Percentiles rank a stretch among this genome's conserved stretches.
These are phyloP conservation scores for Helenozyma rhizophorensis DNA, from an alignment of 805 yeast species.

Conservation along the genomic window DNA sequence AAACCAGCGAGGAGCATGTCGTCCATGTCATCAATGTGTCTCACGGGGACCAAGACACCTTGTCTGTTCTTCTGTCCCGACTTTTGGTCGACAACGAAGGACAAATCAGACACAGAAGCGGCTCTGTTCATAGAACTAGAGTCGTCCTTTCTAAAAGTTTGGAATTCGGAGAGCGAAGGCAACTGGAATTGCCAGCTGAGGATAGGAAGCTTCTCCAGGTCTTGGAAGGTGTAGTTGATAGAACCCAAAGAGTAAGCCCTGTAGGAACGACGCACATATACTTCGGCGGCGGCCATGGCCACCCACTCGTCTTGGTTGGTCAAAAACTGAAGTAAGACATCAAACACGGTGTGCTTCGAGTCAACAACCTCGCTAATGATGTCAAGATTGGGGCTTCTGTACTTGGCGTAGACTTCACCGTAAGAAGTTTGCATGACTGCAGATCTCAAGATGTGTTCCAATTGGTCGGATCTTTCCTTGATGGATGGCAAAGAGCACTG, in stretches of 20 bases:
- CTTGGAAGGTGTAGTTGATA: slow-evolving; percentile 55
- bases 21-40: slow-evolving; percentile 86
- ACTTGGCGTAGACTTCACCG: slow-evolving; percentile 75
- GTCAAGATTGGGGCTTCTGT: slow-evolving; percentile 76
- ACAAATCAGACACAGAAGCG: slow-evolving; percentile 87
- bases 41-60: slow-evolving; percentile 78
- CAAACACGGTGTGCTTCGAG: slow-evolving; percentile 93
- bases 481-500: slow-evolving; percentile 96
- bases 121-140: slow-evolving; percentile 62
- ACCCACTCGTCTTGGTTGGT: slow-evolving; percentile 80
- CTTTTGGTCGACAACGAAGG: slow-evolving; percentile 69
- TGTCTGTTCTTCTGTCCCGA: slow-evolving; percentile 72
- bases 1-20: slow-evolving; percentile 74
- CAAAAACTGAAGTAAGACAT: slow-evolving; percentile 89
- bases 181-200: slow-evolving; percentile 87
- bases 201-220: slow-evolving; percentile 51
- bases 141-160: slow-evolving; percentile 43
- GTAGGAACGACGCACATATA: slow-evolving; percentile 93
- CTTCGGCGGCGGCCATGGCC: slow-evolving; percentile 94
- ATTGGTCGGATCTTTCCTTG: slow-evolving; percentile 93
- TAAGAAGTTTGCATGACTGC: slow-evolving; percentile 86
- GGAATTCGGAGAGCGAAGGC: slow-evolving; percentile 68
- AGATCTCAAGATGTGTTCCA: slow-evolving; percentile 90
- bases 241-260: slow-evolving; percentile 89
- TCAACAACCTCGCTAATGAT: slow-evolving; percentile 89